Base-by-base conservation (phyloP, 176 grass and related monocot genomes). In the Oropetium thomaeum region DNA sequence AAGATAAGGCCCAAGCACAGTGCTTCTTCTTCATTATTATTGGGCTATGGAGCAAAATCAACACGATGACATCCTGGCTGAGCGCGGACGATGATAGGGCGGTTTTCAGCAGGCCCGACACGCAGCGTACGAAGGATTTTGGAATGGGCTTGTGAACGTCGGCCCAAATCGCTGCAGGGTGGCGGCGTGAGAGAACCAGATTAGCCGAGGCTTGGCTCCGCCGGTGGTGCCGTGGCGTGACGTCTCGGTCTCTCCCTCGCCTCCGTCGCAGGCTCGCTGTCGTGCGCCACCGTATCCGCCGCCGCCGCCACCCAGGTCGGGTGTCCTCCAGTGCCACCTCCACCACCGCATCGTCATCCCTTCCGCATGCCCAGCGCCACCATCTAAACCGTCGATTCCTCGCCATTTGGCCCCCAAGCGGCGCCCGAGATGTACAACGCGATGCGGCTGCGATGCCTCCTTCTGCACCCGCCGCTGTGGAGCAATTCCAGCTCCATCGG, bases 361-460 rank as follows among this genome's bases (percentile, higher is more conserved):
- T 26, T n/a, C 34, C 28, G 5, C 75, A 77, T 67, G 67, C 75
- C 19, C 35, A 62, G 29, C 26, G 26, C 8, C 55, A 39, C 44
- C 62, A 73, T 45, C 69, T 83, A 54, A 40, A 51, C 34, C 22
- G 41, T 44, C 41, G 35, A 62, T 54, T 72, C 68, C 60, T 67
- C 35, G 29, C 33, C 85, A 83, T 79, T 83, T 27, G 14, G 31
- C 74, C 34, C 74, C 34, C 16, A 58, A 61, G 49, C 74, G 58
- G 58, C 35, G 44, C 52, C 51, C 74, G 74, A 78, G 85, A 88
- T 88, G 86, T 73, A 88, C 62, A 43, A 88, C 70, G 86, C 80
- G 80, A 83, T 88, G 75, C 74, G 86, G 53, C 12, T 88, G 80
- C 75, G 86, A 12, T 62, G 80, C 62, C 75, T 83, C 62, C 80